Evolutionary conservation across 2,329 filamentous ascomycete genomes (phyloP).

Genomic region (Macroventuria anomochaeta): DNA sequence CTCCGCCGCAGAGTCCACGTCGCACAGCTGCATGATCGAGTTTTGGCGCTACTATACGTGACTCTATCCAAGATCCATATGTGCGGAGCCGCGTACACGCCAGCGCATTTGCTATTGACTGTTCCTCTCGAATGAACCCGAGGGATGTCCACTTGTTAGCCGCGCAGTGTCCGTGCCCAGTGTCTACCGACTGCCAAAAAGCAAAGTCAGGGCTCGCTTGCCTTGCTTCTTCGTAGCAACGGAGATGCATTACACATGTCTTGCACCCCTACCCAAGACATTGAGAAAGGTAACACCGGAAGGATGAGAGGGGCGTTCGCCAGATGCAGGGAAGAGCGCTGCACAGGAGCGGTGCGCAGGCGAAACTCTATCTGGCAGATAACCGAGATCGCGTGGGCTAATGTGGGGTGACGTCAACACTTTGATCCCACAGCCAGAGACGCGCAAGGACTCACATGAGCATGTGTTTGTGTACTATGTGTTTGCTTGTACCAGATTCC

Average conservation of each 20-base stretch:
- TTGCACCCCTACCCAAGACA: neutral
- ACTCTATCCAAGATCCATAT: too few species aligned
- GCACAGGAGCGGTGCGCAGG: neutral
- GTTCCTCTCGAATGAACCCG: too few species aligned
- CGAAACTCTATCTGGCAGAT: conserved; percentile 11
- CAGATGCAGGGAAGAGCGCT: neutral
- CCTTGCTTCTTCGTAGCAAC: neutral
- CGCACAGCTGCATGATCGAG: neutral
- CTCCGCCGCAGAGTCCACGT: neutral
- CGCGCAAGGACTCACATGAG: too few species aligned
- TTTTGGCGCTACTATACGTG: too few species aligned
- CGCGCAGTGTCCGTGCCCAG: too few species aligned
- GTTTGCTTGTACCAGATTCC: neutral
- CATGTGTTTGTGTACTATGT: neutral
- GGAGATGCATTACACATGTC: conserved; percentile 9
- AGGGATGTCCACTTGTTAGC: too few species aligned
- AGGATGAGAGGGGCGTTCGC: neutral
- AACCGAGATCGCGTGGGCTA: conserved; percentile 11
- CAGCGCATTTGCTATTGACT: neutral
- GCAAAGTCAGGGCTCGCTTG: neutral
- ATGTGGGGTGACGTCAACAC: conserved; percentile 10
- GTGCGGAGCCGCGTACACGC: neutral
- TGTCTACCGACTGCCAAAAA: too few species aligned
- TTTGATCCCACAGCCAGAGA: neutral
- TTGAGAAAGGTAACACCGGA: neutral